phyloP scores from a whole-genome alignment of 2,329 filamentous ascomycete species.

The Cladosporium austrohemisphaericum region DNA sequence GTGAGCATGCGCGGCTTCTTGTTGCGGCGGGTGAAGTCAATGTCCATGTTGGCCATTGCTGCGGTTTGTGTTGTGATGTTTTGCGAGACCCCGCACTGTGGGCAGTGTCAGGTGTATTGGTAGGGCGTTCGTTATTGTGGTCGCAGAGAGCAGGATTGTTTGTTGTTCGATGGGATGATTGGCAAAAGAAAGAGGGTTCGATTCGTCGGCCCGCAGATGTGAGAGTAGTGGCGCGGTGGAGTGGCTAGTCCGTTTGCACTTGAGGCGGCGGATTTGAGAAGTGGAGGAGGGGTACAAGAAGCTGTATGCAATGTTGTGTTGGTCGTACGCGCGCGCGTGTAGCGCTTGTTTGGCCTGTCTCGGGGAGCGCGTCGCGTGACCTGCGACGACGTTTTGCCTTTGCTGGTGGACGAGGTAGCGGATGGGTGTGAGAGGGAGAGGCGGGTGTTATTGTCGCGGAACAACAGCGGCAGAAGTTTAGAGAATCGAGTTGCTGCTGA shows the following conservation, averaged over 20 bases:
- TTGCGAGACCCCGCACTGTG: background rate
- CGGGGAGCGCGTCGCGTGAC: background rate
- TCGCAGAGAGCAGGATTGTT: background rate
- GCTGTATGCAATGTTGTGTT: background rate
- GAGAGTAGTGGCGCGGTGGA: background rate
- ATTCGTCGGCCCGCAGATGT: background rate
- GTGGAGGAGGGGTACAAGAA: slow-evolving; percentile 2
- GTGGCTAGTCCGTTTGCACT: slow-evolving; percentile 4
- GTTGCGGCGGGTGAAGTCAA: slow-evolving; percentile 83
- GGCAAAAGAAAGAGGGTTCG: background rate
- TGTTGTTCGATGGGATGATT: background rate
- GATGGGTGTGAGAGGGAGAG: too few species aligned
- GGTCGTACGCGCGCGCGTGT: background rate
- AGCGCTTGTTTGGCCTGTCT: background rate
- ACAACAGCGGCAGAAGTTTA: too few species aligned
- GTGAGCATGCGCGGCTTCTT: slow-evolving; percentile 75
- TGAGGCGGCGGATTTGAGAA: slow-evolving; percentile 1
- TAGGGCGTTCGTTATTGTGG: too few species aligned
- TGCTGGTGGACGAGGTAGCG: too few species aligned
- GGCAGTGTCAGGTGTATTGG: too few species aligned
- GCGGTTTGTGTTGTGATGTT: background rate
- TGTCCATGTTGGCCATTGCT: slow-evolving; percentile 47
- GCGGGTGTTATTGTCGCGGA: too few species aligned
- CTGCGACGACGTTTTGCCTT: too few species aligned
- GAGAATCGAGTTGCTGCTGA: too few species aligned